Conservation (phyloP, 179 eudicot genomes). For the Camellia oleifera region DNA sequence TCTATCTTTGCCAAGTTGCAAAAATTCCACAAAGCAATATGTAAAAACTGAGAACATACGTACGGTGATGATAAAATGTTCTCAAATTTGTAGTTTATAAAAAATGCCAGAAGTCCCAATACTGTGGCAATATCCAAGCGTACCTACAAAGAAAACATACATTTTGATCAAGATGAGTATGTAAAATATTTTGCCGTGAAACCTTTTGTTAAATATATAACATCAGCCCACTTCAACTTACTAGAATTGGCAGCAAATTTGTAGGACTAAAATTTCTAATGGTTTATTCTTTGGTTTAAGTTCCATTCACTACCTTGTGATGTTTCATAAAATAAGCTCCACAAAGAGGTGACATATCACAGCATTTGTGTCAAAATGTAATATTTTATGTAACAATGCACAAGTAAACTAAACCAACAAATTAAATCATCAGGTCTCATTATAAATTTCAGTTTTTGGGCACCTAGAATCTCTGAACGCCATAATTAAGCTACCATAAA, state of each 20-base stretch:
- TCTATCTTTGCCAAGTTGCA: background rate
- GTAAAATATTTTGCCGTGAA: background rate
- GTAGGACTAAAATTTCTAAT: background rate
- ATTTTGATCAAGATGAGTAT: slow-evolving; percentile 7
- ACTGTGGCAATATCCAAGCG: slow-evolving; percentile 86
- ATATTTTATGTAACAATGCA: background rate
- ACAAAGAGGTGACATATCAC: background rate
- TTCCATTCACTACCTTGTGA: background rate
- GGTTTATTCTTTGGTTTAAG: background rate
- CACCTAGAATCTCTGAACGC: background rate
- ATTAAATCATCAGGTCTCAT: background rate
- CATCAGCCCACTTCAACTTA: background rate
- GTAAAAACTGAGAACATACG: slow-evolving; percentile 27
- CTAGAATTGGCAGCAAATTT: background rate
- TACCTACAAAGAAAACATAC: slow-evolving; percentile 50
- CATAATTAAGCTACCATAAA: too few relatives aligned
- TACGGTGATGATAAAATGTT: slow-evolving; percentile 79
- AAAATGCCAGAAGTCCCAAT: slow-evolving; percentile 81
- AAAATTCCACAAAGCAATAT: background rate
- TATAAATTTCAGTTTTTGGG: background rate
- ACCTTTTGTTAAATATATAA: background rate
- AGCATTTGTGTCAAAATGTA: background rate
- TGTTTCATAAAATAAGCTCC: background rate
- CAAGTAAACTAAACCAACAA: background rate
- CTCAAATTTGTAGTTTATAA: slow-evolving; percentile 90